A percentile compares a stretch with the other conserved stretches of the same genome.
Evolutionary conservation across 1,139 yeast genomes (phyloP).

Genomic region (Fermentozyma sake): DNA sequence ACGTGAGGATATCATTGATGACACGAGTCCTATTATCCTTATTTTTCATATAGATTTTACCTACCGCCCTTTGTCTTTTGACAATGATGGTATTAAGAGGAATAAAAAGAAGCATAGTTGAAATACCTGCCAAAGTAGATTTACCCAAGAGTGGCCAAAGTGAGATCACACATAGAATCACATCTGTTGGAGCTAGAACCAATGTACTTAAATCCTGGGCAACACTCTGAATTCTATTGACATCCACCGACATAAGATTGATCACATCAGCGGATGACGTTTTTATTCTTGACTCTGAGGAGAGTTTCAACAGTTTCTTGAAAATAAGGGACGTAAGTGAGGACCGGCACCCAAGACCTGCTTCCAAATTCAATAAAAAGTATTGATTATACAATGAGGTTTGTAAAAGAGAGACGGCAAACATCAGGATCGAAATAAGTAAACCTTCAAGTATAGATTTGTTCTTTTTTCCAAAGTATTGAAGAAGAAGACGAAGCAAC

Average conservation of each 20-base stretch:
- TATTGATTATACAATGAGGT: constrained; percentile 50
- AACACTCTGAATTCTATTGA: constrained; percentile 49
- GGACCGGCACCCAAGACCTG: constrained; percentile 49
- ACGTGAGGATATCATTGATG: constrained; percentile 57
- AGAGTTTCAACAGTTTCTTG: constrained; percentile 45
- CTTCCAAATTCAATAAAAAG: constrained; percentile 47
- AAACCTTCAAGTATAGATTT: constrained; percentile 49
- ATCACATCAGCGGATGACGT: constrained; percentile 55
- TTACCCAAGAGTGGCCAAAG: constrained; percentile 57
- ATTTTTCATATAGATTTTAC: constrained; percentile 60
- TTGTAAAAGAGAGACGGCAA: constrained; percentile 40
- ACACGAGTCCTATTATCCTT: constrained; percentile 58
- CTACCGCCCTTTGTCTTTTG: constrained; percentile 41
- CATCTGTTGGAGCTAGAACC: constrained; percentile 57
- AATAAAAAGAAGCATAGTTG: constrained; percentile 48
- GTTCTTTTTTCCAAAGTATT: constrained; percentile 36
- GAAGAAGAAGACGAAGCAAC: constrained; percentile 45
- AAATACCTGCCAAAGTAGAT: constrained; percentile 58
- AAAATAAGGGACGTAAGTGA: constrained; percentile 48
- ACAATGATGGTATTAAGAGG: constrained; percentile 56
- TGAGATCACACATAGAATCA: constrained; percentile 50
- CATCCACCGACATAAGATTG: constrained; percentile 57
- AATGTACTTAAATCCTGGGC: constrained; percentile 50
- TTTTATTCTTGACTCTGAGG: constrained; percentile 41
- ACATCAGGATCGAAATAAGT: constrained; percentile 48